These are phyloP conservation scores for Termitomyces heimii DNA, from an alignment of 768 basidiomycete genomes.

Conservation along the genomic window DNA sequence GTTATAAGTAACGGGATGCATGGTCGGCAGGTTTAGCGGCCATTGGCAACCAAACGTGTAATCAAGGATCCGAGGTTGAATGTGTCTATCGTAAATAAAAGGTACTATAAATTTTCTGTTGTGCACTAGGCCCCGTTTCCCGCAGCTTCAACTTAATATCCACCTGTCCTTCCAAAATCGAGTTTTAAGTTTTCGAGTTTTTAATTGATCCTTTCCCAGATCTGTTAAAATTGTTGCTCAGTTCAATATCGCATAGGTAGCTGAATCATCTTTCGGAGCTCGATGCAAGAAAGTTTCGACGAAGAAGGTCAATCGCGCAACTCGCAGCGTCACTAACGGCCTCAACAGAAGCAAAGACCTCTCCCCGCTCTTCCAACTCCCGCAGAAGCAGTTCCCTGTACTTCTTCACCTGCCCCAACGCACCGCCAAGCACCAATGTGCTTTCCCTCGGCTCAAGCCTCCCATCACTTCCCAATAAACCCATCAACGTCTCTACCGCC, in stretches of 20 bases:
- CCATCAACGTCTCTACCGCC: constrained; percentile 11
- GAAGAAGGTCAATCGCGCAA: constrained; percentile 11
- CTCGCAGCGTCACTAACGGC: constrained; percentile 15
- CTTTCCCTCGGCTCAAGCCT: constrained; percentile 6
- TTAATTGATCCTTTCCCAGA: background rate
- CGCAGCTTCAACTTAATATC: background rate
- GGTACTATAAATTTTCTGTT: background rate
- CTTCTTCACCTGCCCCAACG: constrained; percentile 14
- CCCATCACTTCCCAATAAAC: constrained; percentile 1
- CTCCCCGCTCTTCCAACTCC: constrained; percentile 7
- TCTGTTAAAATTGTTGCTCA: background rate
- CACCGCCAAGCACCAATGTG: constrained; percentile 19
- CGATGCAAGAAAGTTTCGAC: constrained; percentile 6
- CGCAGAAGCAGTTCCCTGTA: constrained; percentile 12
- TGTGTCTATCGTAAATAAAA: too few relatives aligned
- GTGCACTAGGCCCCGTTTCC: background rate
- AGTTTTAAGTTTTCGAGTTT: background rate
- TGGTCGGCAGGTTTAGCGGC: too few relatives aligned
- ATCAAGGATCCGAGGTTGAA: too few relatives aligned
- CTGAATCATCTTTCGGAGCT: background rate
- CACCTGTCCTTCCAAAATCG: background rate
- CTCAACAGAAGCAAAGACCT: constrained; percentile 14
- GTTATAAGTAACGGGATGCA: too few relatives aligned
- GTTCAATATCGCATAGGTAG: background rate
- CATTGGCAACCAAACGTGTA: too few relatives aligned